A percentile compares a stretch with the other conserved stretches of the same genome.
Conservation (phyloP, 225 moss, liverwort and hornwort genomes). For the Sphagnum contortum region DNA sequence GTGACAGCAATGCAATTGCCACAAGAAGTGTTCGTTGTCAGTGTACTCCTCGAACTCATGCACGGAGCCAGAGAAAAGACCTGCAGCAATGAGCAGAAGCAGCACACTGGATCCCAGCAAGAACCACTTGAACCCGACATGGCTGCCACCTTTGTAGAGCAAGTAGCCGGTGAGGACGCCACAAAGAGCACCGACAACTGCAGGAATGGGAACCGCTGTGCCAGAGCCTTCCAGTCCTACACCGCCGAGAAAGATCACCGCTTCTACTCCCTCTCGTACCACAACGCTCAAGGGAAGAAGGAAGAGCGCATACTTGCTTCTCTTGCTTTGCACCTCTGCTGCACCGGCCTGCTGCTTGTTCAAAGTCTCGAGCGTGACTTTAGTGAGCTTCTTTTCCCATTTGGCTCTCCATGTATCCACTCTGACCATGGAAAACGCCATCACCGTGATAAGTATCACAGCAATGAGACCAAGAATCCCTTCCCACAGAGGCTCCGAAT, state of each 20-base stretch:
- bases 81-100: constrained; percentile 51
- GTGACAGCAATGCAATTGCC: constrained; percentile 62
- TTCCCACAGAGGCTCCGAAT: constrained; percentile 56
- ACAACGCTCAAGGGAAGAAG: constrained; percentile 48
- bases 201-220: constrained; percentile 47
- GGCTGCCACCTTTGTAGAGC: constrained; percentile 47
- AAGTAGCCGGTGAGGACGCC: constrained; percentile 30
- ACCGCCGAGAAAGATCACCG: constrained; percentile 64
- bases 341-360: background rate
- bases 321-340: constrained; percentile 15
- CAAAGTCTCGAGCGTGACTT: constrained; percentile 24
- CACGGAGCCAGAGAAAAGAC: constrained; percentile 52
- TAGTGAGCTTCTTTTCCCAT: constrained; percentile 74
- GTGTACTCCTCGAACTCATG: constrained; percentile 74
- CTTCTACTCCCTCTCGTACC: constrained; percentile 56
- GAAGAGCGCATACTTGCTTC: constrained; percentile 52
- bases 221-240: constrained; percentile 48
- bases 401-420: constrained; percentile 63
- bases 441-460: constrained; percentile 44
- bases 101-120: constrained; percentile 34
- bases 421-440: constrained; percentile 71
- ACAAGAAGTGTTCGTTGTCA: constrained; percentile 39
- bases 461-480: constrained; percentile 50
- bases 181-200: constrained; percentile 36
- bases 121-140: constrained; percentile 53